Conservation (phyloP, 1,284 basidiomycete genomes). For the Dichomitus squalens region DNA sequence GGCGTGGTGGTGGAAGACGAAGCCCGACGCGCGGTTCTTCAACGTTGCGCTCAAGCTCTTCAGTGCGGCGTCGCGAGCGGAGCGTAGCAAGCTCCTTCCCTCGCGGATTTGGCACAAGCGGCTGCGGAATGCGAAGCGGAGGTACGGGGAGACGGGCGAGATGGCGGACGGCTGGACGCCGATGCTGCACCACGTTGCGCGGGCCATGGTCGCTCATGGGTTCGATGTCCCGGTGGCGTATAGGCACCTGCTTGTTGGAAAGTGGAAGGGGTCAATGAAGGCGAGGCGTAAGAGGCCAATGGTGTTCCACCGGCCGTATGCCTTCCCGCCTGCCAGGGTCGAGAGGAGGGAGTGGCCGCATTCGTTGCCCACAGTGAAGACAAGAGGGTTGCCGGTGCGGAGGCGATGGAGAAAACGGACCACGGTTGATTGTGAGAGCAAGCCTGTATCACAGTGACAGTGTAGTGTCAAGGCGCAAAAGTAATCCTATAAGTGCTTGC, state of each 20-base stretch:
- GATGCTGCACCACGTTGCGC: constrained; percentile 46
- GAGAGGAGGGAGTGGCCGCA: constrained; percentile 26
- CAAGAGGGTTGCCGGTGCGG: constrained; percentile 42
- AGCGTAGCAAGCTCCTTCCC: constrained; percentile 32
- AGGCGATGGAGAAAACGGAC: constrained; percentile 3
- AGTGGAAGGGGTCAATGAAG: constrained; percentile 22
- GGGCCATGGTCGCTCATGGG: constrained; percentile 48
- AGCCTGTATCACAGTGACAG: neutral
- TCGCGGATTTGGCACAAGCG: constrained; percentile 28
- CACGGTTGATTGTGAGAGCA: neutral
- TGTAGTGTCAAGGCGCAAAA: no score
- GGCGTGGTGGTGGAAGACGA: constrained; percentile 3
- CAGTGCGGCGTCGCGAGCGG: constrained; percentile 17
- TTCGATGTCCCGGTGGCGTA: constrained; percentile 50
- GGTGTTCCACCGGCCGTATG: constrained; percentile 34
- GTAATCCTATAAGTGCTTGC: no score
- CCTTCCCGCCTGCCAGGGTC: constrained; percentile 30
- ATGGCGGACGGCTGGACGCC: constrained; percentile 36
- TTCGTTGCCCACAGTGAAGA: constrained; percentile 37
- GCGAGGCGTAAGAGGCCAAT: constrained; percentile 5
- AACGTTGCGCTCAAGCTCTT: constrained; percentile 62
- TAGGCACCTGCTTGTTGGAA: constrained; percentile 47
- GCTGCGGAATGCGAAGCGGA: constrained; percentile 30
- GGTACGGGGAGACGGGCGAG: neutral
- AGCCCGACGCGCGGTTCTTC: constrained; percentile 66